Evolutionary conservation across 2,329 filamentous ascomycete species (phyloP), one percentile per base, ranked within the genome.

Genomic region (Hirsutella minnesotensis): DNA sequence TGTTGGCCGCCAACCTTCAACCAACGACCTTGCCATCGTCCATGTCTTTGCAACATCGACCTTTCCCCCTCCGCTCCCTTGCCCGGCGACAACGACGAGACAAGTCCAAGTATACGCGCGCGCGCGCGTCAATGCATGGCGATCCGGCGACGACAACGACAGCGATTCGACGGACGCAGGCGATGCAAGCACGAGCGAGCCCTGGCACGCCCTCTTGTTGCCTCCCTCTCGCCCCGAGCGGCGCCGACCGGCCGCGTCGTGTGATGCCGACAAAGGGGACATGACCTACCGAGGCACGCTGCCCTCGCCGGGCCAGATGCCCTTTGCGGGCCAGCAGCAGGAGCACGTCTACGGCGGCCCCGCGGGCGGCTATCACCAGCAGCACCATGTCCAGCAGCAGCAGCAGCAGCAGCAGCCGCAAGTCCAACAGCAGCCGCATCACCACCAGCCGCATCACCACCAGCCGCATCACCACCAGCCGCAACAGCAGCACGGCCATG

Each of bases 241-340:
- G 27, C 34, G 21, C 18, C 13, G 29, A 30, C 16, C 27, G n/a
- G 24, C 44, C 20, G 37, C 21, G 13, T 39, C 37, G 43, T 44
- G 47, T 47, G 44, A 51, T 48, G 49, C 49, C 42, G 49, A 47
- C 37, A 35, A 47, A 45, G 42, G 48, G 44, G 59, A 51, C 49
- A 63, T 67, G 60, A 63, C 56, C 52, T 63, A 59, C 54, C 52
- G 54, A 49, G 56, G 56, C 51, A 44, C 49, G 40, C 48, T 56
- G 54, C 55, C 55, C 24, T 27, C 24, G 46, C 45, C 55, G 44
- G 55, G 54, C 48, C 53, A 52, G 44, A 40, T 42, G 47, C 53
- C 53, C 43, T 61, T 53, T 36, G 49, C 48, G 49, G 54, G 53
- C 51, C 51, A 55, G 42, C 51, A 57, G 38, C n/a, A 10, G 44